Conservation (phyloP, 176 grass and related monocot species). For the Thalia dealbata region DNA sequence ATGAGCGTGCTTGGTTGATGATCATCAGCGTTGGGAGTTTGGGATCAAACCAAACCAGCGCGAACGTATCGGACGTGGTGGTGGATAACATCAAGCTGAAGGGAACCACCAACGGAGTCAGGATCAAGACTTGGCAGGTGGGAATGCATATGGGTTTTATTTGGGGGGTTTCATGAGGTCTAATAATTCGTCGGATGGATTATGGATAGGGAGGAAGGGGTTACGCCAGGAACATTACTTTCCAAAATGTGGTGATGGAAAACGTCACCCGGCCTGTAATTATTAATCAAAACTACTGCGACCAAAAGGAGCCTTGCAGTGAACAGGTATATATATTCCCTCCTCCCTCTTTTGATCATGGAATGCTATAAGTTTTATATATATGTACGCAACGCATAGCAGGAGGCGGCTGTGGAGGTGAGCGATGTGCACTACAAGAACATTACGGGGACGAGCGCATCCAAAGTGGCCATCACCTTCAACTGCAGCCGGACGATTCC, state of each 20-base stretch:
- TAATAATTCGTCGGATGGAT: no score
- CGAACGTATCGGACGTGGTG: constrained; percentile 61
- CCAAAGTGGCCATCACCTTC: constrained; percentile 38
- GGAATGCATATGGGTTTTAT: no score
- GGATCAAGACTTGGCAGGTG: constrained; percentile 96
- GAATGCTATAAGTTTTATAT: no score
- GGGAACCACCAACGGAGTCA: constrained; percentile 66
- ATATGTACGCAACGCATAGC: no score
- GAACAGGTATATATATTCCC: constrained; percentile 28
- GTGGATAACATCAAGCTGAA: constrained; percentile 49
- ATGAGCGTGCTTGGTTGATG: no score
- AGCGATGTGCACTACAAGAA: constrained; percentile 35
- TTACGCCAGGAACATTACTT: constrained; percentile 48
- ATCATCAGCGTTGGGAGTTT: constrained; percentile 77
- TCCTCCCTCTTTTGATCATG: not conserved
- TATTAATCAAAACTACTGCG: constrained; percentile 73
- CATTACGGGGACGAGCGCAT: constrained; percentile 54
- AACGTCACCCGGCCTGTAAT: constrained; percentile 57
- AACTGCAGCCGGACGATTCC: constrained; percentile 31
- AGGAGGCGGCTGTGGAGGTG: constrained; percentile 51
- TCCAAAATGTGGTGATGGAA: constrained; percentile 44
- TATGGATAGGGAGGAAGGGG: constrained; percentile 50
- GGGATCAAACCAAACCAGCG: constrained; percentile 36
- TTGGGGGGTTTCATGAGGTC: no score
- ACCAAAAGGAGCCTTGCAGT: constrained; percentile 38